Evolutionary conservation across 805 yeast genomes (phyloP).

Genomic region (Yamadazyma kitorensis): DNA sequence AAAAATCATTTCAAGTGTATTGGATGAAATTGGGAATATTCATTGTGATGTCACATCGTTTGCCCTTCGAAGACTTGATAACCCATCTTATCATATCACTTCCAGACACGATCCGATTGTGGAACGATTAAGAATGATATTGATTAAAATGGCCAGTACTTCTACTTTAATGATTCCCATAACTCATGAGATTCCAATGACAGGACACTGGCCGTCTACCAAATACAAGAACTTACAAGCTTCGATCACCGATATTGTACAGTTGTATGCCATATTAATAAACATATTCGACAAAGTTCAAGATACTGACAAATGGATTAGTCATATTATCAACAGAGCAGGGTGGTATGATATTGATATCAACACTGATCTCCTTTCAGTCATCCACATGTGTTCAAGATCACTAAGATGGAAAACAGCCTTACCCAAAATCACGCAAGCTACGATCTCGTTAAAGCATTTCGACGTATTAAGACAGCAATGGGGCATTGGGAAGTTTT

Average conservation of each 20-base stretch:
- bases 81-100: constrained; percentile 18
- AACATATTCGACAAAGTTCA: constrained; percentile 23
- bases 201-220: constrained; percentile 31
- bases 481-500: constrained; percentile 25
- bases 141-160: constrained; percentile 20
- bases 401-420: constrained; percentile 22
- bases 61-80: constrained; percentile 20
- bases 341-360: constrained; percentile 30
- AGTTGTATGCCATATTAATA: constrained; percentile 23
- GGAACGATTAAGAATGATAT: constrained; percentile 19
- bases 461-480: constrained; percentile 22
- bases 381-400: constrained; percentile 29
- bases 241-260: constrained; percentile 23
- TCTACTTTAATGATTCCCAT: constrained; percentile 23
- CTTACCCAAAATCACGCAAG: constrained; percentile 31
- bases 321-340: constrained; percentile 21
- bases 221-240: constrained; percentile 22
- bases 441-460: constrained; percentile 28
- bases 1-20: constrained; percentile 17
- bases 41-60: constrained; percentile 28
- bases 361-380: constrained; percentile 26
- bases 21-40: constrained; percentile 25
- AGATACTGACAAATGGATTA: constrained; percentile 26
- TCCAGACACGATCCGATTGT: constrained; percentile 21
- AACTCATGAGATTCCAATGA: constrained; percentile 25